Evolutionary conservation across 495 filamentous ascomycete species (phyloP).

Genomic region (Penicillium cosmopolitanum): DNA sequence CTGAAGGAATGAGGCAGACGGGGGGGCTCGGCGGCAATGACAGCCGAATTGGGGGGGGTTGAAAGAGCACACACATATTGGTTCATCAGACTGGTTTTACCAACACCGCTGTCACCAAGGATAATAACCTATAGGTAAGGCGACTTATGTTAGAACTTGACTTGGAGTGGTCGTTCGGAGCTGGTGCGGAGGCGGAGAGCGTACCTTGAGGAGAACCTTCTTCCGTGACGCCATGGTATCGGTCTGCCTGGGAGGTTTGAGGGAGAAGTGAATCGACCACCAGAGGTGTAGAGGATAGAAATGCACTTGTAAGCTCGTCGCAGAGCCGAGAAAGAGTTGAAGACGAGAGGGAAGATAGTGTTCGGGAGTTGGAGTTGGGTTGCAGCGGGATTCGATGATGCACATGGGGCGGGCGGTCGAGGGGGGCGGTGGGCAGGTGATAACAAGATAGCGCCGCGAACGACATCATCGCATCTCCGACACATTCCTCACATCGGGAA

Average conservation of each 20-base stretch:
- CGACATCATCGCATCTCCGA: constrained; percentile 24
- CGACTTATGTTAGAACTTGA: constrained; percentile 12
- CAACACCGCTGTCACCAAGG: constrained; percentile 95
- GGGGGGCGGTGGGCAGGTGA: constrained; percentile 34
- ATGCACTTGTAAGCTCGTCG: not conserved
- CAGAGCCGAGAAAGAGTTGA: not conserved
- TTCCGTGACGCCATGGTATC: constrained; percentile 83
- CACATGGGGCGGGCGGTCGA: constrained; percentile 40
- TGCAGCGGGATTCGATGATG: constrained; percentile 41
- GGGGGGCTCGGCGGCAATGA: constrained; percentile 4
- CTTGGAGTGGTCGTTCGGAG: constrained; percentile 8
- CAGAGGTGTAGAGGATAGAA: constrained; percentile 1
- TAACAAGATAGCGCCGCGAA: constrained; percentile 28
- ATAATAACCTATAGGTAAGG: constrained; percentile 81
- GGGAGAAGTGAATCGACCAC: constrained; percentile 5
- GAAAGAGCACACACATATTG: constrained; percentile 84
- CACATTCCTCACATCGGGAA: constrained; percentile 27
- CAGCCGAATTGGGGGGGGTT: constrained; percentile 4
- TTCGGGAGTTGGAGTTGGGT: constrained; percentile 34
- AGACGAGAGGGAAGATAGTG: constrained; percentile 6
- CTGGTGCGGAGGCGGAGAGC: constrained; percentile 37
- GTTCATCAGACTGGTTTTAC: constrained; percentile 99
- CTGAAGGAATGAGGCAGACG: constrained; percentile 5
- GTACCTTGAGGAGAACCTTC: constrained; percentile 96
- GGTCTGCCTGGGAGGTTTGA: constrained; percentile 17